Evolutionary conservation across 441 rosid species (phyloP), one percentile per base, ranked within the genome.

Genomic region (Croton laevigatus): DNA sequence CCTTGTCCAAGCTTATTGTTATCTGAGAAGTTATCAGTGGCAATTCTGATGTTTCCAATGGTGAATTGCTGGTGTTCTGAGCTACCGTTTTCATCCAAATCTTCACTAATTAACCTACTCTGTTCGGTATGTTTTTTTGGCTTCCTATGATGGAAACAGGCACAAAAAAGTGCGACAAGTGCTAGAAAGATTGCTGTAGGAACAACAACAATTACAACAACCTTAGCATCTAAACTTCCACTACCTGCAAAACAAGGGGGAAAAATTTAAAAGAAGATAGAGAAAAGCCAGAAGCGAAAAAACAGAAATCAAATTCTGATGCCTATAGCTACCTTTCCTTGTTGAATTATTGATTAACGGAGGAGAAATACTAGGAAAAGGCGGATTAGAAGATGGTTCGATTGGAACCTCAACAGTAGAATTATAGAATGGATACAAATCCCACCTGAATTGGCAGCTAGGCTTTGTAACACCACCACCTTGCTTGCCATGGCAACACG

Each of bases 391-490:
- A 10, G 75, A 7, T 8, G 32, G 20, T 19, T 72, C 19, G 1
- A 8, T 37, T 1, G 59, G 51, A 4, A 49, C 13, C 8, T 37
- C 68, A 22, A 45, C 38, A 45, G 62, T 54, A 71, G 60, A 5
- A 5, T 59, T 22, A 61, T 51, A 71, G 66, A 79, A 79, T 8
- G 48, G 34, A 46, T 17, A 54, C 6, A 49, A 53, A 45, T 65
- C 74, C 49, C 62, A 75, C 40, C 76, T 58, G 16, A 75, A 60
- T 59, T 16, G 54, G 45, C 79, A 79, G 42, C 62, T 72, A 4
- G 79, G 76, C 12, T 10, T 62, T 4, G 23, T 51, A 8, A 75
- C 68, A 40, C 59, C 66, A 22, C 80, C 79, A 2, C 80, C 84
- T 45, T 7, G 40, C 8, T 27, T 66, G 23, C 60, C 65, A 2